Percentiles rank a stretch among this genome's conserved stretches.
Evolutionary conservation across 1,284 basidiomycete species (phyloP).

Genomic region (Ceraceosorus bombacis): DNA sequence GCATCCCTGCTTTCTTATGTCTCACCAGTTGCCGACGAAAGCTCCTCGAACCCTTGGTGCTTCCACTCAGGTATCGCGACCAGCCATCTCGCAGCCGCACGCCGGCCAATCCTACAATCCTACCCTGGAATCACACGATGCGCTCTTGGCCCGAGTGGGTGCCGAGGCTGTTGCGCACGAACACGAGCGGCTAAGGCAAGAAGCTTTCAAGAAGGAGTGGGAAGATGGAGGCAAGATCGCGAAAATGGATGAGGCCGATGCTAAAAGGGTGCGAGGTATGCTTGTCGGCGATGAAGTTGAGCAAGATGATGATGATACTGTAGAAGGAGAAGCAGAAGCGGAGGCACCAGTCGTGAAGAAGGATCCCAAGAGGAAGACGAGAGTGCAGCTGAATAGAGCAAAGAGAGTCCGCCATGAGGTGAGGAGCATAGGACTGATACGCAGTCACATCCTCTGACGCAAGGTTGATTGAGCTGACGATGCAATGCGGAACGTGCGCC

Average conservation of each 20-base stretch:
- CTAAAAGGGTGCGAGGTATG: conserved; percentile 4
- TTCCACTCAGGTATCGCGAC: background rate
- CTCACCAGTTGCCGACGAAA: background rate
- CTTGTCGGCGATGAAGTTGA: conserved; percentile 11
- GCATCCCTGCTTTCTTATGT: background rate
- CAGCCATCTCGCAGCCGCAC: conserved; percentile 7
- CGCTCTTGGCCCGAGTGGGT: conserved; percentile 4
- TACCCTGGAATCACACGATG: conserved; percentile 9
- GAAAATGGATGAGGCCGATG: background rate
- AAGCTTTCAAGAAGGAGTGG: conserved; percentile 11
- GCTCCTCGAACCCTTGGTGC: conserved; percentile 2
- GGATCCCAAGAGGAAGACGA: conserved; percentile 12
- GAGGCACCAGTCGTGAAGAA: background rate
- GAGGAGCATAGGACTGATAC: background rate
- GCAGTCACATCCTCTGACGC: background rate
- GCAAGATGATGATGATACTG: conserved; percentile 2
- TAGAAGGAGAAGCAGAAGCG: conserved; percentile 4
- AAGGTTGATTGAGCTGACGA: background rate
- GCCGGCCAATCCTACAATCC: conserved; percentile 16
- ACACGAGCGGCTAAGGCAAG: conserved; percentile 2
- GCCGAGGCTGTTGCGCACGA: conserved; percentile 3
- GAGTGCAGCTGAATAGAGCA: conserved; percentile 3
- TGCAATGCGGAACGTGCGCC: background rate
- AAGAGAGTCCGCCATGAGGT: conserved; percentile 5
- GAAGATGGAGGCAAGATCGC: conserved; percentile 4